These are phyloP conservation scores for Microbotryum intermedium DNA, from an alignment of 1,284 basidiomycete species.

Conservation along the genomic window DNA sequence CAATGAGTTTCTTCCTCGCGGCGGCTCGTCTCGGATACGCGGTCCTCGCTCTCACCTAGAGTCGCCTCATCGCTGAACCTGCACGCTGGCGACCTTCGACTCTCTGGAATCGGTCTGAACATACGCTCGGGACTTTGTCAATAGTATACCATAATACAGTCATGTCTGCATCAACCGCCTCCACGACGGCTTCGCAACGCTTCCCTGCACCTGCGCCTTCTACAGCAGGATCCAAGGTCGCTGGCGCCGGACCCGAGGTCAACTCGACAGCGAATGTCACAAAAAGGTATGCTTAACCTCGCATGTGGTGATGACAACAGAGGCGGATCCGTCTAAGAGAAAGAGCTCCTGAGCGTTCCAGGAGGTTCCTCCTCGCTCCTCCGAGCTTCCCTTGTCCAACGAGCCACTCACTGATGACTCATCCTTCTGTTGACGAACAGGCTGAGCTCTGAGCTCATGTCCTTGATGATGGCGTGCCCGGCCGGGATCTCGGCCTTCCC, in stretches of 20 bases:
- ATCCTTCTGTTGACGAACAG: background rate
- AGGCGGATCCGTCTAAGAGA: background rate
- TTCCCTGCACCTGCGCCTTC: no score
- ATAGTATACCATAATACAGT: no score
- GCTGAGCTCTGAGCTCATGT: conserved; percentile 27
- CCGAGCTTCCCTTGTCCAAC: background rate
- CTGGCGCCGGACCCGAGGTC: background rate
- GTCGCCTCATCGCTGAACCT: no score
- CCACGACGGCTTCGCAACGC: no score
- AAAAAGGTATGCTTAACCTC: background rate
- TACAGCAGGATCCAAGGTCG: background rate
- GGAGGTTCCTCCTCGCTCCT: background rate
- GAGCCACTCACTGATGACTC: no score
- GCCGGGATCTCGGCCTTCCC: conserved; percentile 29
- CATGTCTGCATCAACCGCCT: no score
- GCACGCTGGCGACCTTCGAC: no score
- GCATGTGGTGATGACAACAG: background rate
- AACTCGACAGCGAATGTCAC: conserved; percentile 1
- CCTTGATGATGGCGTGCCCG: conserved; percentile 27
- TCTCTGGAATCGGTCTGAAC: no score
- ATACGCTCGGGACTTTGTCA: no score
- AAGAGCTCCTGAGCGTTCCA: background rate
- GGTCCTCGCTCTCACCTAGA: no score
- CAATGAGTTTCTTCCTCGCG: no score
- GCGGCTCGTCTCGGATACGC: no score